A percentile compares a stretch with the other conserved stretches of the same genome.
phyloP scores from a whole-genome alignment of 352 stramenopile genomes.

The Globisporangium cystogenes region DNA sequence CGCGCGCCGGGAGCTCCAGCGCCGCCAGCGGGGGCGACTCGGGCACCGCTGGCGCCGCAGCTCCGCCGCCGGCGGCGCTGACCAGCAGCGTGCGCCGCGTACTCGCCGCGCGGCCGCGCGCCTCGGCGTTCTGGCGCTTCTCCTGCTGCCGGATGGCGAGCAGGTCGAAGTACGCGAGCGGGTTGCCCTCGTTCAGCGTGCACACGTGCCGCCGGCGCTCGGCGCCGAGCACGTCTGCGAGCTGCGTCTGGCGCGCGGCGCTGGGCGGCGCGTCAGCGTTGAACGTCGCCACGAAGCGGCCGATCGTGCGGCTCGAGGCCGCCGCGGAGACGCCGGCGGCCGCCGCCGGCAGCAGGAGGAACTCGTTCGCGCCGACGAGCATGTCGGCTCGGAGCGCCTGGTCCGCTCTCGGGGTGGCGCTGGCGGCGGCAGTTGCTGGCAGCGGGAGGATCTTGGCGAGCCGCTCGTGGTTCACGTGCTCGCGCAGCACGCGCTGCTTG shows the following conservation, averaged over 20 bases:
- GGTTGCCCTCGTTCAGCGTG: constrained; percentile 58
- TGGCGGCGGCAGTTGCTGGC: not conserved
- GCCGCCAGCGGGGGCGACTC: constrained; percentile 8
- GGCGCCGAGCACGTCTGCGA: constrained; percentile 23
- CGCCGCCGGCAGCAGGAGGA: constrained; percentile 34
- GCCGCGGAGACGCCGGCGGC: constrained; percentile 8
- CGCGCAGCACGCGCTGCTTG: constrained; percentile 39
- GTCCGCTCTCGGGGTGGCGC: not conserved
- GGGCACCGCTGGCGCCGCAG: not conserved
- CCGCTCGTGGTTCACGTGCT: constrained; percentile 41
- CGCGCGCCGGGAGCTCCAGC: constrained; percentile 2
- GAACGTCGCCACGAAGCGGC: constrained; percentile 41
- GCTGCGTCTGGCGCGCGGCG: constrained; percentile 19
- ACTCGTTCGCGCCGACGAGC: constrained; percentile 51
- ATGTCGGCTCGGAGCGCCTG: not conserved
- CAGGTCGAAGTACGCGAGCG: constrained; percentile 49
- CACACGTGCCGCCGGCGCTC: constrained; percentile 25
- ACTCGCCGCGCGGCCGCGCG: constrained; percentile 15
- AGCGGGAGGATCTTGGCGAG: constrained; percentile 38
- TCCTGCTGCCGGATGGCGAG: constrained; percentile 25
- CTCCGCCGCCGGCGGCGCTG: not conserved
- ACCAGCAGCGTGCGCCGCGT: constrained; percentile 18
- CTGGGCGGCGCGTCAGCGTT: constrained; percentile 50
- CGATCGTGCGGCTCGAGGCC: constrained; percentile 25
- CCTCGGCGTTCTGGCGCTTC: constrained; percentile 15